Conservation (phyloP, 306 rosid species). For the Canavalia ensiformis region DNA sequence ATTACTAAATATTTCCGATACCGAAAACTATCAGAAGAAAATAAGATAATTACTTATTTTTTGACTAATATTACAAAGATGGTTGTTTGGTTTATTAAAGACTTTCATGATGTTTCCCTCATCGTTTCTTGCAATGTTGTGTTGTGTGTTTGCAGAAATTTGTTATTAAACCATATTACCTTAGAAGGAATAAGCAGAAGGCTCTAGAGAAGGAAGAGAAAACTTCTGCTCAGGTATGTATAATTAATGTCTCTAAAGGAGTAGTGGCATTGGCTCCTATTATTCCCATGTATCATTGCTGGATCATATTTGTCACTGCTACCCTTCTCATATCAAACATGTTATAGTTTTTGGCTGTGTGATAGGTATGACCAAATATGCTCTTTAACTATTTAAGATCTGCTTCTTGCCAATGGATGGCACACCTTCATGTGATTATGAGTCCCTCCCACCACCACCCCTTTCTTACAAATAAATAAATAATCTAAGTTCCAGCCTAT, state of each 20-base stretch:
- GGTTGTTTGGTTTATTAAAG: constrained; percentile 39
- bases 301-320: constrained; percentile 31
- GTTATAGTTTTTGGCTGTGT: constrained; percentile 14
- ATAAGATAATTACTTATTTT: constrained; percentile 32
- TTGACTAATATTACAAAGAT: constrained; percentile 14
- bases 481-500: background rate
- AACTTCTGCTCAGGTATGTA: constrained; percentile 77
- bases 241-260: constrained; percentile 16
- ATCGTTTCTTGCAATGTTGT: constrained; percentile 30
- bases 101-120: constrained; percentile 6
- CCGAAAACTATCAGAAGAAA: constrained; percentile 29
- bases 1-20: constrained; percentile 18
- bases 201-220: constrained; percentile 76
- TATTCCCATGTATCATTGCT: constrained; percentile 11
- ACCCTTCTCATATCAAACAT: constrained; percentile 7
- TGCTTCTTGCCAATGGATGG: constrained; percentile 33
- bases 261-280: constrained; percentile 35
- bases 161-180: constrained; percentile 79
- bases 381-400: constrained; percentile 22
- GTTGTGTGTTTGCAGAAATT: constrained; percentile 71
- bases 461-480: background rate
- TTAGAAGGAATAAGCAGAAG: constrained; percentile 80
- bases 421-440: background rate
- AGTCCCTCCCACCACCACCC: background rate
- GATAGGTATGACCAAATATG: background rate